A percentile compares a stretch with the other conserved stretches of the same genome.
Evolutionary conservation across 176 grass and related monocot genomes (phyloP).

Genomic region (Panicum miliaceum): DNA sequence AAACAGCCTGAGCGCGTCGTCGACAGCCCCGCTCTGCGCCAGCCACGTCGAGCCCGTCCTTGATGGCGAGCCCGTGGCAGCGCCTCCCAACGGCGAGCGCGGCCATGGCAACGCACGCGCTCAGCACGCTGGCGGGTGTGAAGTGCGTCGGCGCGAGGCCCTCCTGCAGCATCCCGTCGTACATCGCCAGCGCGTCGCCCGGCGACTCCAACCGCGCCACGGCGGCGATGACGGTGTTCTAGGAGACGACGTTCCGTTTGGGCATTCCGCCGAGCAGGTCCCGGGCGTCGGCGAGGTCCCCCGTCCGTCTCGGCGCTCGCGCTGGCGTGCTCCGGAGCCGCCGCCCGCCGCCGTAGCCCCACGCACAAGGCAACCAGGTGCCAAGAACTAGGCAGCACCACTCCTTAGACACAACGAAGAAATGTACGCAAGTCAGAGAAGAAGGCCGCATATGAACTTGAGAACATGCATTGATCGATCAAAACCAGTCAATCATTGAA

Average conservation of each 20-base stretch:
- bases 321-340: no score
- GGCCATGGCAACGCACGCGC: constrained; percentile 60
- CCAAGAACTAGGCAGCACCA: no score
- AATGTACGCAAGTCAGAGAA: no score
- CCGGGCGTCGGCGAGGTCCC: constrained; percentile 55
- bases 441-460: no score
- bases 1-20: constrained; percentile 72
- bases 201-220: constrained; percentile 47
- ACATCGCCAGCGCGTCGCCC: constrained; percentile 59
- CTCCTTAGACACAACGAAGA: no score
- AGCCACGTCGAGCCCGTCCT: constrained; percentile 65
- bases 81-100: constrained; percentile 59
- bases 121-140: constrained; percentile 82
- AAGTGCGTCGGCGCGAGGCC: constrained; percentile 64
- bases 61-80: constrained; percentile 66
- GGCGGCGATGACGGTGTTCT: constrained; percentile 76
- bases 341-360: no score
- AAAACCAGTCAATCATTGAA: no score
- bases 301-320: no score
- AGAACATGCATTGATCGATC: no score
- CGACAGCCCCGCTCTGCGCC: constrained; percentile 51
- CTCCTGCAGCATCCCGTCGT: constrained; percentile 58
- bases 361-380: no score
- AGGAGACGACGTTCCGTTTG: constrained; percentile 65
- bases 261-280: constrained; percentile 80